A percentile compares a stretch with the other conserved stretches of the same genome.
Conservation (phyloP, 352 stramenopile genomes). For the Globisporangium acanthophoron region DNA sequence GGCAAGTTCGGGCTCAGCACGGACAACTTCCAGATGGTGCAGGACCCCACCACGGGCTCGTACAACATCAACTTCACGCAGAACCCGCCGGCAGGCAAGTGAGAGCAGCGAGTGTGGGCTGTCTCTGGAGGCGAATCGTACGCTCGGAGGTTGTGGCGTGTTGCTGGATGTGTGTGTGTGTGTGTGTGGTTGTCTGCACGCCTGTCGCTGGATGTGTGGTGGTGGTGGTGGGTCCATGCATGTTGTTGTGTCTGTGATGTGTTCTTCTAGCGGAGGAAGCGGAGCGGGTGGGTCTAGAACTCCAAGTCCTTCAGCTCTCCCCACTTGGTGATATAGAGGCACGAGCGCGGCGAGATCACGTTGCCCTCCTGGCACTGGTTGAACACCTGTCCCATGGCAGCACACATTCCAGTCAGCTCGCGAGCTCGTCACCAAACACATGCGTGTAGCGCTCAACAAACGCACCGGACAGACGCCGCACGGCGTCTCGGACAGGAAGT, state of each 20-base stretch:
- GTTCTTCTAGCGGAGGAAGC: neutral
- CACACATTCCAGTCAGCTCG: constrained; percentile 1
- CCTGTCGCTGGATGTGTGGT: no score
- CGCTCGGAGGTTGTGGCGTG: neutral
- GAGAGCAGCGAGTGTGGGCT: neutral
- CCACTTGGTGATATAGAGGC: constrained; percentile 90
- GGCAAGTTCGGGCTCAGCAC: constrained; percentile 99
- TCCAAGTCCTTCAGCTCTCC: constrained; percentile 85
- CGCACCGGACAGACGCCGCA: constrained; percentile 85
- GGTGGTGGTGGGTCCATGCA: neutral
- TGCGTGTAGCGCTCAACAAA: constrained; percentile 5
- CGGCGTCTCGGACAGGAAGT: constrained; percentile 86
- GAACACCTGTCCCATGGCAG: constrained; percentile 54
- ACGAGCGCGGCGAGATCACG: constrained; percentile 88
- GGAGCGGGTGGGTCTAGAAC: constrained; percentile 33
- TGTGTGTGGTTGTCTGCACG: no score
- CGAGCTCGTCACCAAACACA: neutral
- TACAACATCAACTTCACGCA: constrained; percentile 97
- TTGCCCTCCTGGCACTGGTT: constrained; percentile 89
- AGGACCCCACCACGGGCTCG: constrained; percentile 95
- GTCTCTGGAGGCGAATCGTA: neutral
- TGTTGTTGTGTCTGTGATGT: neutral
- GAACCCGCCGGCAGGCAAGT: constrained; percentile 26
- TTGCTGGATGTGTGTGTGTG: neutral
- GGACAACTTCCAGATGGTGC: constrained; percentile 99